phyloP scores from a whole-genome alignment of 2,329 filamentous ascomycete genomes.

The Dactylellina parvicollis region DNA sequence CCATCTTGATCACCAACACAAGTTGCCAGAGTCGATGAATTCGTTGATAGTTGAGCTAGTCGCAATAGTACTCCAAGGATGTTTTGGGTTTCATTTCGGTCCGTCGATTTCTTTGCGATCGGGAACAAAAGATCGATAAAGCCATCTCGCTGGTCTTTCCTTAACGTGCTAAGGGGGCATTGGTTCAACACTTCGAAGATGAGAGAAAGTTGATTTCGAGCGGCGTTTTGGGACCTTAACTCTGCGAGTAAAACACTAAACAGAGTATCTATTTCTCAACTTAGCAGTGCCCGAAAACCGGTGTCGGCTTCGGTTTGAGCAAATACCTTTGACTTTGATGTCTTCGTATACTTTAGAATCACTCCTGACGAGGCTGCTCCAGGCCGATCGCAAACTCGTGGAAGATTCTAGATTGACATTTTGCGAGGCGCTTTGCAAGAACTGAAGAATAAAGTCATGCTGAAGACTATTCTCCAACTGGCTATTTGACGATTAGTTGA shows the following conservation, averaged over 20 bases:
- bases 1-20: constrained; percentile 11
- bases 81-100: not conserved
- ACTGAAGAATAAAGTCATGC: constrained; percentile 4
- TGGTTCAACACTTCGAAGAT: constrained; percentile 23
- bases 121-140: constrained; percentile 24
- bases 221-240: not conserved
- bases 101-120: not conserved
- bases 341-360: constrained; percentile 35
- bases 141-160: constrained; percentile 31
- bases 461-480: constrained; percentile 1
- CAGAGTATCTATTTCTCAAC: constrained; percentile 8
- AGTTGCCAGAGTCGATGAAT: constrained; percentile 22
- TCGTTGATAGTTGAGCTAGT: constrained; percentile 33
- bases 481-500: constrained; percentile 6
- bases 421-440: constrained; percentile 13
- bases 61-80: constrained; percentile 1
- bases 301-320: not conserved
- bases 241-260: constrained; percentile 12
- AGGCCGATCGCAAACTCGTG: constrained; percentile 10
- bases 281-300: not conserved
- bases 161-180: constrained; percentile 14
- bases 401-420: not conserved
- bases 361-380: constrained; percentile 7
- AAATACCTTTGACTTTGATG: constrained; percentile 25
- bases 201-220: not conserved